Evolutionary conservation across 495 filamentous ascomycete genomes (phyloP), one percentile per base, ranked within the genome.

Genomic region (Neurospora sp.): DNA sequence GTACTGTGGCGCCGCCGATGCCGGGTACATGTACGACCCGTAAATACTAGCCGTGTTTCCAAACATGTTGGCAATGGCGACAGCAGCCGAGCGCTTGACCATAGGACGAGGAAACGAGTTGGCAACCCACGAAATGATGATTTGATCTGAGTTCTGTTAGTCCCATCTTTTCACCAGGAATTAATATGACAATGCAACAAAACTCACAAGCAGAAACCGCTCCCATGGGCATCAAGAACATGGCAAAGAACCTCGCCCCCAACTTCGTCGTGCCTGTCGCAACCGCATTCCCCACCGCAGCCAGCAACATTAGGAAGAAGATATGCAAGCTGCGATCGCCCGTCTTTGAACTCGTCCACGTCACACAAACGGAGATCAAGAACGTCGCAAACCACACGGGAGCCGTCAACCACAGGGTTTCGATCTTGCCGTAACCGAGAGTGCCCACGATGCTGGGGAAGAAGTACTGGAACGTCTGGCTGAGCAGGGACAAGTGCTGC

Each of bases 31-130:
- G 78, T 89, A 89, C 46, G 84, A 82, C 18, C 86, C 86, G 76
- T 88, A 89, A 62, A 89, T 86, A 72, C 84, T 88, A 3, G 82
- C 84, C 27, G 82, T 77, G 76, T 89, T 89, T 4, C 84, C 85
- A 66, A 88, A 78, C 72, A 86, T 86, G 75, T 88, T 89, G 54
- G 85, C 84, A 72, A 89, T 88, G 37, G 86, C 85, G 18, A 90
- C 79, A 18, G 83, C 78, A 10, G 81, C 84, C 9, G 87, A 85
- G 20, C 86, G 83, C 79, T 88, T 89, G 69, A 86, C 87, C 10
- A 84, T 77, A 0, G 87, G 86, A 8, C 88, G 83, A 1, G 85
- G 85, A 39, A 88, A 84, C n/a, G 85, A 87, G 71, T 84, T 83
- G 14, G 84, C 84, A 1, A 86, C 81, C 88, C 88, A 90, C 10